These are phyloP conservation scores for Mycena citricolor DNA, from an alignment of 1,284 basidiomycete species.

Conservation along the genomic window DNA sequence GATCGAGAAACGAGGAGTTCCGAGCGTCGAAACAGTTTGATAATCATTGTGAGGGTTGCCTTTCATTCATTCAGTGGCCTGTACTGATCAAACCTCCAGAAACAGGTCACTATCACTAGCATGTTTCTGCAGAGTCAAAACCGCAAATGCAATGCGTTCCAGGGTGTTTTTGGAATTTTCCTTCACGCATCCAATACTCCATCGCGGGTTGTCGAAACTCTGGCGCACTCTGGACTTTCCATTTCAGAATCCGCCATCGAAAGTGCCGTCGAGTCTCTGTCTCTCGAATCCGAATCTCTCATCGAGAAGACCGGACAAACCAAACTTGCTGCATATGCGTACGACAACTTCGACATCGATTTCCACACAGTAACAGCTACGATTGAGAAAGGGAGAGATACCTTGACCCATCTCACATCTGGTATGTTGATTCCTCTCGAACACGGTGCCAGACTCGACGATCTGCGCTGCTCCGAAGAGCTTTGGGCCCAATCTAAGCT, in stretches of 20 bases:
- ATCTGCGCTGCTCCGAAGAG: constrained; percentile 28
- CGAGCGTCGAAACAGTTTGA: too few species aligned
- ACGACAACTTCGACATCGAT: constrained; percentile 37
- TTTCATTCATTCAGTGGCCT: too few species aligned
- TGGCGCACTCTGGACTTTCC: constrained; percentile 29
- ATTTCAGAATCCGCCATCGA: constrained; percentile 25
- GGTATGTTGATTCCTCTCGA: constrained; percentile 26
- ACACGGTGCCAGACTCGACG: constrained; percentile 24
- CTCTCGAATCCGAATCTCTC: constrained; percentile 22
- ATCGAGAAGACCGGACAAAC: too few species aligned
- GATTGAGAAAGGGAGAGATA: constrained; percentile 26
- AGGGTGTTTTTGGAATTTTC: constrained; percentile 11
- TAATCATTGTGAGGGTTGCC: too few species aligned
- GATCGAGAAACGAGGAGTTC: too few species aligned
- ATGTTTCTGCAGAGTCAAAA: constrained; percentile 9
- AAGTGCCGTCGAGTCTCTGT: constrained; percentile 24
- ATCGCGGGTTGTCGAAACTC: constrained; percentile 17
- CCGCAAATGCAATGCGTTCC: constrained; percentile 5
- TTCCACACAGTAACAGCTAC: constrained; percentile 26
- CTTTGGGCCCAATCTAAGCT: constrained; percentile 27
- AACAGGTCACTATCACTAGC: constrained; percentile 7
- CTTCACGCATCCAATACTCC: constrained; percentile 9
- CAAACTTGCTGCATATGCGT: constrained; percentile 28
- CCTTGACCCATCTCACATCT: constrained; percentile 32
- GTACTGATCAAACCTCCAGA: constrained; percentile 3